Conservation (phyloP, 495 filamentous ascomycete genomes). For the Neurospora sp. region DNA sequence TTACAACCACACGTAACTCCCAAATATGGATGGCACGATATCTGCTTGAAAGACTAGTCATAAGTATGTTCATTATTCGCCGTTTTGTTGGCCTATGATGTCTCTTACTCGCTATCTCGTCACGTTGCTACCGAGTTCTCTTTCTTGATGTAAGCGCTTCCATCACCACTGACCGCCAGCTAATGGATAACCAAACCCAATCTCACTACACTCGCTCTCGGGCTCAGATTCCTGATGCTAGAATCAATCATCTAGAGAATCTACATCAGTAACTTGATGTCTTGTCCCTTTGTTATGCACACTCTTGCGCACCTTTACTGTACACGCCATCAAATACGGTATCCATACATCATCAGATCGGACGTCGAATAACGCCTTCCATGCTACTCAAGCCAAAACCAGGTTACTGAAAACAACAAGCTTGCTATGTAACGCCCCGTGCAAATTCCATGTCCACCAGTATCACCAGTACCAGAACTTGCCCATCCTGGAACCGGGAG, state of each 20-base stretch:
- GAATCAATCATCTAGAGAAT: background rate
- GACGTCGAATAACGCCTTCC: background rate
- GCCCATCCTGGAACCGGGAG: background rate
- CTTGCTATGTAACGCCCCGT: background rate
- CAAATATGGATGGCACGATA: background rate
- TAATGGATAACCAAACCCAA: background rate
- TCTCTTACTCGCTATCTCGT: background rate
- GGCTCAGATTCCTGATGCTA: background rate
- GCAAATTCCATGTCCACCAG: background rate
- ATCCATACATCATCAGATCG: background rate
- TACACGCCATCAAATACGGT: background rate
- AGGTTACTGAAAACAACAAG: background rate
- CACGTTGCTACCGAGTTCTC: background rate
- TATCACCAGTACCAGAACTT: background rate
- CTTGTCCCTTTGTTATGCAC: background rate
- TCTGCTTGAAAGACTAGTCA: background rate
- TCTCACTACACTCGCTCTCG: background rate
- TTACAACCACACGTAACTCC: background rate
- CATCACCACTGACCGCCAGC: background rate
- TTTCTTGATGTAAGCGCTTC: background rate
- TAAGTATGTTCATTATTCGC: background rate
- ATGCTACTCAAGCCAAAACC: background rate
- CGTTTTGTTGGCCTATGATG: background rate
- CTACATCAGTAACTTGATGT: background rate
- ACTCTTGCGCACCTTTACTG: background rate